Conservation (phyloP, 345 rosid species). For the Moricandia arvensis region DNA sequence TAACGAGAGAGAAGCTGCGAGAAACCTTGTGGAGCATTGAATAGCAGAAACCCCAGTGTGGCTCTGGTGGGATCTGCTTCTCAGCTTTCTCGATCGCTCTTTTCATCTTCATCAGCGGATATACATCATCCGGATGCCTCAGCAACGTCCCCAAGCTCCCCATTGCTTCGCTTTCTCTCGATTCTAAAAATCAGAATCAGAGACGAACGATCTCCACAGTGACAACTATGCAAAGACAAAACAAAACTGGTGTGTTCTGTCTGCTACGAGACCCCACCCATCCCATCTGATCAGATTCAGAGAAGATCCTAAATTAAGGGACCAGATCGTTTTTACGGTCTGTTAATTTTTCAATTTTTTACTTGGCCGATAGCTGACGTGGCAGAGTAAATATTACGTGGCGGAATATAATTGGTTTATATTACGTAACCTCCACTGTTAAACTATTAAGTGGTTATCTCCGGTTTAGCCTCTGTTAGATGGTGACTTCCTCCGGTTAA, state of each 20-base stretch:
- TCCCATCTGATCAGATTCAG: constrained; percentile 26
- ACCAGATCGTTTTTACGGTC: background rate
- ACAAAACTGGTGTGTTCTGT: background rate
- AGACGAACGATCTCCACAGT: background rate
- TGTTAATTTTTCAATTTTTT: background rate
- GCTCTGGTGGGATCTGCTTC: constrained; percentile 89
- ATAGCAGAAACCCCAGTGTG: constrained; percentile 93
- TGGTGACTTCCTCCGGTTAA: constrained; percentile 10
- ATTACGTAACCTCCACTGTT: constrained; percentile 21
- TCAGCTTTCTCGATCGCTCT: constrained; percentile 66
- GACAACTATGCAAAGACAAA: background rate
- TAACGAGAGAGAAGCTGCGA: constrained; percentile 82
- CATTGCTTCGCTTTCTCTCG: constrained; percentile 44
- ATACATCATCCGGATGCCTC: constrained; percentile 86
- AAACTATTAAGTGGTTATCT: constrained; percentile 22
- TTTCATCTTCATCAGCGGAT: constrained; percentile 80
- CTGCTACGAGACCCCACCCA: constrained; percentile 6
- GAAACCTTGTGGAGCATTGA: constrained; percentile 91
- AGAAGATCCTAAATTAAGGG: background rate
- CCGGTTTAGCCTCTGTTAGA: constrained; percentile 13
- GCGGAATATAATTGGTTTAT: background rate
- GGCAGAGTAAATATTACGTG: constrained; percentile 17
- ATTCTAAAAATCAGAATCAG: constrained; percentile 14
- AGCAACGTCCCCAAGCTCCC: constrained; percentile 64
- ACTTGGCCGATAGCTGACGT: constrained; percentile 10